Evolutionary conservation across 2,329 filamentous ascomycete genomes (phyloP), one percentile per base, ranked within the genome.

Genomic region (Aspergillus spinulosporus): DNA sequence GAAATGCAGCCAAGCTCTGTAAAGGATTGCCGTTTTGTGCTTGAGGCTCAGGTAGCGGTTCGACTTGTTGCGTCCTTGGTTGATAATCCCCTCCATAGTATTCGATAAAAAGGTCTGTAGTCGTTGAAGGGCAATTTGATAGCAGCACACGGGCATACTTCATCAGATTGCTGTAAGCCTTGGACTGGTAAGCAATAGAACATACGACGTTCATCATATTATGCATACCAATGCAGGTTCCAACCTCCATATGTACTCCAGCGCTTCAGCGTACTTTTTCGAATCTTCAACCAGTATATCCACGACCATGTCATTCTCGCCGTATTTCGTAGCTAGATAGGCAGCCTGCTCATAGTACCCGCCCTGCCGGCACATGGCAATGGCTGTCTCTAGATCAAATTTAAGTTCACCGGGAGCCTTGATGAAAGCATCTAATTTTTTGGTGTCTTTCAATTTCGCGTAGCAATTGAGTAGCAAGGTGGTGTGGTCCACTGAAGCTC

Each of bases 301-400:
- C 3, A 97, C 90, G 0, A 99, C 94, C 58, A 97, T 79, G 56
- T 96, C 92, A 61, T 91, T 90, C 71, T 99, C 94, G 4, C 90
- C 89, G 68, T 99, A 92, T 72, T 97, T 93, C 57, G 92, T 90
- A 5, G 95, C 94, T 37, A 99, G 82, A 67, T 96, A 99, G 3
- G 93, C 94, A 11, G 94, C 94, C 77, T 99, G 95, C 58, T 97
- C 92, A 66, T 88, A 96, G 73, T 99, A 99, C 1, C 94, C 93
- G 8, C 93, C 94, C 76, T 99, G 94, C 29, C 95, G 85, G 69
- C 94, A 99, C 92, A 99, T 97, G 1, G 88, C 86, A 61, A 99
- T 99, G 11, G 94, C 94, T 1, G 94, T 99, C 64, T 99, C 94
- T 2, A 97, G 81, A 71, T 99, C 94, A 67, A 99, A 99, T 67